Conservation (phyloP, 108 stramenopile genomes). For the Nitzschia sp. region DNA sequence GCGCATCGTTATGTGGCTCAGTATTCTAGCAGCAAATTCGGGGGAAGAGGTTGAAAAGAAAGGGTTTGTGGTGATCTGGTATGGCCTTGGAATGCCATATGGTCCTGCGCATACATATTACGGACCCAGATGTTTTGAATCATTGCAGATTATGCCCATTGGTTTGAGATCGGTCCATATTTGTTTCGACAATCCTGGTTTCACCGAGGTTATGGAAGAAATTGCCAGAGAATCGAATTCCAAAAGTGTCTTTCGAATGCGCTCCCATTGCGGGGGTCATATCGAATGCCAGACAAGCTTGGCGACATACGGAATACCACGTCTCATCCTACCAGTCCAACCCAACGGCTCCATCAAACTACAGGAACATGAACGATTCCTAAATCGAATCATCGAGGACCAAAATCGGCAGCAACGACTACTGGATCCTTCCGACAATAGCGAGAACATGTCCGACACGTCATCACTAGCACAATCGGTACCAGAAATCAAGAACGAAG, state of each 20-base stretch:
- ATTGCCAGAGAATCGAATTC: background rate
- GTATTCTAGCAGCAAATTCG: background rate
- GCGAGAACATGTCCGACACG: too few relatives aligned
- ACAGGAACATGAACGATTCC: background rate
- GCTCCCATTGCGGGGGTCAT: slow-evolving; percentile 5
- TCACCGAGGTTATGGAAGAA: background rate
- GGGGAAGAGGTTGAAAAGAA: slow-evolving; percentile 5
- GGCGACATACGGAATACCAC: slow-evolving; percentile 11
- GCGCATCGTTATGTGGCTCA: background rate
- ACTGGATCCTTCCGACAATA: background rate
- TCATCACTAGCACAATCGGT: too few relatives aligned
- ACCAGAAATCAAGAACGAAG: background rate
- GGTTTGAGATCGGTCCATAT: slow-evolving; percentile 4
- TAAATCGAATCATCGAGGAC: background rate
- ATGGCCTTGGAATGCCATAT: background rate
- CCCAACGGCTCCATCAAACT: background rate
- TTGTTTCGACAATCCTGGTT: background rate
- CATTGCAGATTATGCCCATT: background rate
- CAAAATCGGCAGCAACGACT: background rate
- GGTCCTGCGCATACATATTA: background rate
- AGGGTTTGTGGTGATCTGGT: background rate
- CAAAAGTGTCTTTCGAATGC: slow-evolving; percentile 1
- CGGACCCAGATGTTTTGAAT: background rate
- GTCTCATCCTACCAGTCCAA: background rate
- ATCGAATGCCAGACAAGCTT: slow-evolving; percentile 4